phyloP scores from a whole-genome alignment of 176 grass and related monocot species.

The Musa schizocarpa region DNA sequence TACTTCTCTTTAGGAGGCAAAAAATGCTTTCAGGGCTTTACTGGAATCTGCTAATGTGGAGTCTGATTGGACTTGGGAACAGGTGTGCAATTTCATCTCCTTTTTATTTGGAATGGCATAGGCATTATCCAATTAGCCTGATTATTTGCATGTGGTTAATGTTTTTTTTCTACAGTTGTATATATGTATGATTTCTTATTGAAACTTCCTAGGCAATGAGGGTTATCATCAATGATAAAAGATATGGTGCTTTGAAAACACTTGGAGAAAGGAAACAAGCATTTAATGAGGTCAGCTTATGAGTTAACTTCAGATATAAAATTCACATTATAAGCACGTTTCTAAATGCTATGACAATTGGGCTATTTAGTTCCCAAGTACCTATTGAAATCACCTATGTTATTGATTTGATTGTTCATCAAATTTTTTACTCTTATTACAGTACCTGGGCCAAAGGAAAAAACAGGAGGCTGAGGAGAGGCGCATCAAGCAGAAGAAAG shows the following conservation, averaged over 20 bases:
- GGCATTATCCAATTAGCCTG: neutral
- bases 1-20: conserved; percentile 46
- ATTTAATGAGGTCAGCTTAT: conserved; percentile 78
- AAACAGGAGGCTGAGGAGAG: conserved; percentile 76
- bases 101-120: neutral
- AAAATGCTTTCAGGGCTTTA: conserved; percentile 79
- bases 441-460: conserved; percentile 96
- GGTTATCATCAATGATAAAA: conserved; percentile 90
- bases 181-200: conserved; percentile 20
- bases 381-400: neutral
- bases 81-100: conserved; percentile 36
- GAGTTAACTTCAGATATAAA: neutral
- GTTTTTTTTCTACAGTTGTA: conserved; percentile 1
- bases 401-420: neutral
- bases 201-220: conserved; percentile 70
- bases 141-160: neutral
- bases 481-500: conserved; percentile 83
- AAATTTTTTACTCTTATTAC: conserved; percentile 21
- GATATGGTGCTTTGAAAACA: conserved; percentile 79
- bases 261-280: conserved; percentile 99
- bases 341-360: neutral
- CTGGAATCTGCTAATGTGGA: conserved; percentile 85
- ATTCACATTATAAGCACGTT: neutral
- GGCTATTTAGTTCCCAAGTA: neutral
- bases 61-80: conserved; percentile 94